Evolutionary conservation across 2,329 filamentous ascomycete species (phyloP), one percentile per base, ranked within the genome.

Genomic region (Huntiella decipiens): DNA sequence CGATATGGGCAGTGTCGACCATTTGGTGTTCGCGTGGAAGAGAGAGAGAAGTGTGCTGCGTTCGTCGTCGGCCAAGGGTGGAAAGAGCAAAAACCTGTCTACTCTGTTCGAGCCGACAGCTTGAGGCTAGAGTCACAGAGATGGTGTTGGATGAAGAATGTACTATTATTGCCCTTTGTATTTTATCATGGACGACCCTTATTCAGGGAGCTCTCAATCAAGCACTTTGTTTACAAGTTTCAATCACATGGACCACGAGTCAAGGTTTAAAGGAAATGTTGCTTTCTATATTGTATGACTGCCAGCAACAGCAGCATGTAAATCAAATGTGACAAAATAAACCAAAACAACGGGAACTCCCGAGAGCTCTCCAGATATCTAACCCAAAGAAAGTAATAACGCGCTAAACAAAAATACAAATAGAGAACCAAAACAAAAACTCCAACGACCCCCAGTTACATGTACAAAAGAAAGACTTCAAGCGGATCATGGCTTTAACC

Each of bases 1-100:
- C 63, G 86, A 94, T 63, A 75, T 85, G 64, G 82, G 86, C 51
- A 84, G 75, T 56, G 82, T 94, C 52, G 82, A 92, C 60, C 76
- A 81, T 53, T 68, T 88, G 56, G 84, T 93, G 48, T 60, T 60
- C 52, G 62, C 63, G 8, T 66, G 64, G 64, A 66, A 63, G 58
- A 65, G 63, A 60, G 63, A 66, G 58, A 58, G 63, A 49, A 60
- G 60, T 49, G 56, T 62, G 17, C 56, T 65, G 52, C 56, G 63
- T 43, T 50, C 48, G 19, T 50, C 48, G 11, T 41, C 48, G 10
- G 48, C 42, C 43, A 47, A 47, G 33, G 43, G 37, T 15, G 48
- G 45, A 33, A 45, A 43, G 15, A 43, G 45, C 41, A 51, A 43
- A 43, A 47, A 51, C 16, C 42, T 52, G 37, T 50, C 49, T 16